These are phyloP conservation scores for Blastobotrys petasosporus DNA, from an alignment of 1,139 yeast genomes.

Conservation along the genomic window DNA sequence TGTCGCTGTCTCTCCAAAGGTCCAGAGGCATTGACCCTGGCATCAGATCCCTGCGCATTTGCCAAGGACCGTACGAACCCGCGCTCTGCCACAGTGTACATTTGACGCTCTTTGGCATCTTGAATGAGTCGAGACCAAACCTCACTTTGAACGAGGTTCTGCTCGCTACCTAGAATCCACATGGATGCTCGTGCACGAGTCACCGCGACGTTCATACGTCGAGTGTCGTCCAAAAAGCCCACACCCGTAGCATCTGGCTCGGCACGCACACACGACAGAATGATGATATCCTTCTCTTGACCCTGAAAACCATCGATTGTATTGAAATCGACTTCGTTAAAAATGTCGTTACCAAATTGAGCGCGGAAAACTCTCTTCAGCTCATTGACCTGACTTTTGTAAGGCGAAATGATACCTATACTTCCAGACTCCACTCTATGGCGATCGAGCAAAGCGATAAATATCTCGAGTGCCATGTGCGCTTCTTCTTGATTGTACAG, in stretches of 20 bases:
- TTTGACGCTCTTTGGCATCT: slow-evolving; percentile 53
- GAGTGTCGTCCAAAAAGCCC: slow-evolving; percentile 81
- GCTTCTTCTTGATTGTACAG: slow-evolving; percentile 69
- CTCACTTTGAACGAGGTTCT: slow-evolving; percentile 45
- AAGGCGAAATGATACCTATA: slow-evolving; percentile 91
- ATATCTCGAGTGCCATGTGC: slow-evolving; percentile 61
- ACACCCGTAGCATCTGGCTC: slow-evolving; percentile 52
- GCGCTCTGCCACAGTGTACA: slow-evolving; percentile 30
- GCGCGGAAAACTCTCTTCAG: slow-evolving; percentile 52
- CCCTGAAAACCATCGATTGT: slow-evolving; percentile 99
- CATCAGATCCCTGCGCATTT: neutral
- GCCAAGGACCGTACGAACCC: slow-evolving; percentile 32
- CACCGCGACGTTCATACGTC: slow-evolving; percentile 94
- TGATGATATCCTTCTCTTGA: slow-evolving; percentile 90
- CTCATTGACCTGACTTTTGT: slow-evolving; percentile 73
- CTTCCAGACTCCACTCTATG: slow-evolving; percentile 47
- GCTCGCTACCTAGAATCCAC: slow-evolving; percentile 81
- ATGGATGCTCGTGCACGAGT: slow-evolving; percentile 90
- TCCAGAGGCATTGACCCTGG: neutral
- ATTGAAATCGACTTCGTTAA: slow-evolving; percentile 73
- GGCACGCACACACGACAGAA: slow-evolving; percentile 93
- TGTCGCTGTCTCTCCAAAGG: too few species aligned
- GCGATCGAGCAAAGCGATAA: slow-evolving; percentile 24
- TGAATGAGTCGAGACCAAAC: slow-evolving; percentile 64
- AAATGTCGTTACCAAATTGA: slow-evolving; percentile 57